Conservation (phyloP, 768 basidiomycete genomes). For the Filobasidium wieringae region DNA sequence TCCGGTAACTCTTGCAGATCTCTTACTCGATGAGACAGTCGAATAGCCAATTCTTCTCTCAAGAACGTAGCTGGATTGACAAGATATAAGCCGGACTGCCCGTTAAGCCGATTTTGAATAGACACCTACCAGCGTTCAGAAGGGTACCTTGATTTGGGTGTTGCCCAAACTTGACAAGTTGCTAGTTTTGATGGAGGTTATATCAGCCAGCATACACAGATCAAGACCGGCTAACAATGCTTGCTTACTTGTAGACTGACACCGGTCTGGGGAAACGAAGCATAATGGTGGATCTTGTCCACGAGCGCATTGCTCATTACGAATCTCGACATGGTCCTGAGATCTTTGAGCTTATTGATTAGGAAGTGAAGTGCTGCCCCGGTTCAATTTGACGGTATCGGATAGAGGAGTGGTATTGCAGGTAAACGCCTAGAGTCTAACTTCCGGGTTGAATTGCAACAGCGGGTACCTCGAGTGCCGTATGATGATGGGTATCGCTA, state of each 20-base stretch:
- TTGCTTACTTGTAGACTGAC: conserved; percentile 44
- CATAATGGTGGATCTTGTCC: conserved; percentile 84
- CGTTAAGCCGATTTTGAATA: conserved; percentile 34
- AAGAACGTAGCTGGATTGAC: conserved; percentile 24
- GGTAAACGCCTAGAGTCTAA: too few relatives aligned
- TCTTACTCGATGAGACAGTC: conserved; percentile 88
- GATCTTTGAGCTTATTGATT: too few relatives aligned
- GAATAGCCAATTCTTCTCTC: conserved; percentile 82
- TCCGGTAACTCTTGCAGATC: conserved; percentile 91
- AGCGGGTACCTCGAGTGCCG: too few relatives aligned
- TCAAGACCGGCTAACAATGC: too few relatives aligned
- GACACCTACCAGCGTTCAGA: conserved; percentile 51
- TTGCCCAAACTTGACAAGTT: conserved; percentile 96
- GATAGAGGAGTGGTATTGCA: too few relatives aligned
- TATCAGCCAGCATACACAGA: too few relatives aligned
- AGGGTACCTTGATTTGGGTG: conserved; percentile 90
- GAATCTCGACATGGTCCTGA: conserved; percentile 37
- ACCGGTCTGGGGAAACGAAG: conserved; percentile 84
- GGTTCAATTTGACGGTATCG: too few relatives aligned
- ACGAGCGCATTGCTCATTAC: conserved; percentile 62
- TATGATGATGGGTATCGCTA: too few relatives aligned
- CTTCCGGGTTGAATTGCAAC: too few relatives aligned
- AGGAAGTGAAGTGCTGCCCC: too few relatives aligned
- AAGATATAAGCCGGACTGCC: conserved; percentile 14
- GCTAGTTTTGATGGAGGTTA: conserved; percentile 46